Percentiles rank a stretch among this genome's conserved stretches.
Conservation (phyloP, 2,329 filamentous ascomycete species). For the Rugonectria rugulosa region DNA sequence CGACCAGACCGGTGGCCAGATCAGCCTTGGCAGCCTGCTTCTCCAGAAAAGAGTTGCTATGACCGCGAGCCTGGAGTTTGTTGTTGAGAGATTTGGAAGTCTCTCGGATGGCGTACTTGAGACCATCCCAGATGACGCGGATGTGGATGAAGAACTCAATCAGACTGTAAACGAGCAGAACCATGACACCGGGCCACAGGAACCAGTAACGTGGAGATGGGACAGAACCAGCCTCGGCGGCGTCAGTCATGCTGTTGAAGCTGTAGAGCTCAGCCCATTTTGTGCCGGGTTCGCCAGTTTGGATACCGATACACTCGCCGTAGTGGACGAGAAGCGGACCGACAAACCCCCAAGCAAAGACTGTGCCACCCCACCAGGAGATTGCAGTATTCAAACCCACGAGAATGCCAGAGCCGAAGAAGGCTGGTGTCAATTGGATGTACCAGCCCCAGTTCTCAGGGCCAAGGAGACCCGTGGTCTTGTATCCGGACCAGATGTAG, state of each 20-base stretch:
- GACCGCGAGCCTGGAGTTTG: conserved; percentile 42
- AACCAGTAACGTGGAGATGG: conserved; percentile 53
- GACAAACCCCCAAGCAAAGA: conserved; percentile 64
- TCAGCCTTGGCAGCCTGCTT: conserved; percentile 47
- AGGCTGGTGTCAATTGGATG: conserved; percentile 66
- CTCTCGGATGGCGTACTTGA: conserved; percentile 44
- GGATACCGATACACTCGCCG: conserved; percentile 59
- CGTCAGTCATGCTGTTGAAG: conserved; percentile 44
- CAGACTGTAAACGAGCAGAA: conserved; percentile 51
- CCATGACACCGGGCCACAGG: conserved; percentile 54
- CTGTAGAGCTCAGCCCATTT: conserved; percentile 42
- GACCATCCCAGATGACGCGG: conserved; percentile 46
- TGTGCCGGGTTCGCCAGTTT: conserved; percentile 26
- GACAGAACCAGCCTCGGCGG: conserved; percentile 38
- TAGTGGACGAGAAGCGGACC: conserved; percentile 56
- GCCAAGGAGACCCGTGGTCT: conserved; percentile 54
- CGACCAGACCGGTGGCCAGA: conserved; percentile 41
- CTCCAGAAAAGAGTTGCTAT: conserved; percentile 43
- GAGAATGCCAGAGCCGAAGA: conserved; percentile 64
- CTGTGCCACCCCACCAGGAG: conserved; percentile 64
- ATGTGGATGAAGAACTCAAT: conserved; percentile 52
- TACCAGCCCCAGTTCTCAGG: conserved; percentile 70
- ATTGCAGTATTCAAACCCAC: conserved; percentile 62
- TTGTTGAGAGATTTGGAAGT: conserved; percentile 41
- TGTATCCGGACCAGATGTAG: conserved; percentile 62